phyloP scores from a whole-genome alignment of 805 yeast genomes.

The Barnettozyma vustinii region DNA sequence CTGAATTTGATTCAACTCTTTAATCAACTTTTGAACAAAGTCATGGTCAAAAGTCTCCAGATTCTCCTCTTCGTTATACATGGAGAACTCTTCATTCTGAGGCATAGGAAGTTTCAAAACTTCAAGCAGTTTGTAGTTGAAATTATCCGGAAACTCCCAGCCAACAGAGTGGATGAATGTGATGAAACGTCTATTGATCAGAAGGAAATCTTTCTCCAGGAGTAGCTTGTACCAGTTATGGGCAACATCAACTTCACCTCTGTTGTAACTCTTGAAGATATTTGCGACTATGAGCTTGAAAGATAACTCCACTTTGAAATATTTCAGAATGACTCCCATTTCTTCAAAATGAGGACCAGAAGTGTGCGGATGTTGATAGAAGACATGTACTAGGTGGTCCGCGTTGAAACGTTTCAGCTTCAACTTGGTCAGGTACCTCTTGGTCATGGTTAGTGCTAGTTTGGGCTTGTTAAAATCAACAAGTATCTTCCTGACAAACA shows the following conservation, averaged over 20 bases:
- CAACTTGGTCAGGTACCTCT: conserved; percentile 6
- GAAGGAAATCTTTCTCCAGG: not conserved
- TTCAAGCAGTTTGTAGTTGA: conserved; percentile 9
- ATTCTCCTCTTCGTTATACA: conserved; percentile 4
- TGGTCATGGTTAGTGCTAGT: conserved; percentile 15
- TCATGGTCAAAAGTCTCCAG: conserved; percentile 10
- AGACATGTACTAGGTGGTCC: not conserved
- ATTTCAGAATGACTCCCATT: conserved; percentile 3
- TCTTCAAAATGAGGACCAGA: not conserved
- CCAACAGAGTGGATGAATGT: conserved; percentile 5
- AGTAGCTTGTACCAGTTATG: conserved; percentile 11
- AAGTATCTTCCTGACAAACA: conserved; percentile 13
- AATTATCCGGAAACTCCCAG: conserved; percentile 15
- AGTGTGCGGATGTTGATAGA: conserved; percentile 1
- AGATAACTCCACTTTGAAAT: conserved; percentile 4
- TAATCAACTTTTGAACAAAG: conserved; percentile 7
- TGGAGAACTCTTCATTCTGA: not conserved
- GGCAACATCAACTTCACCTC: conserved; percentile 6
- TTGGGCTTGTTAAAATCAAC: conserved; percentile 8
- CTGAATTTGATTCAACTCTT: conserved; percentile 5
- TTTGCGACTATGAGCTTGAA: conserved; percentile 7
- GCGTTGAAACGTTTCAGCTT: conserved; percentile 9
- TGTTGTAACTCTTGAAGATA: conserved; percentile 6
- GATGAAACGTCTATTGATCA: conserved; percentile 10
- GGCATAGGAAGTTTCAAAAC: not conserved